Evolutionary conservation across 2,329 filamentous ascomycete genomes (phyloP).

Genomic region (Aspergillus fijiensis): DNA sequence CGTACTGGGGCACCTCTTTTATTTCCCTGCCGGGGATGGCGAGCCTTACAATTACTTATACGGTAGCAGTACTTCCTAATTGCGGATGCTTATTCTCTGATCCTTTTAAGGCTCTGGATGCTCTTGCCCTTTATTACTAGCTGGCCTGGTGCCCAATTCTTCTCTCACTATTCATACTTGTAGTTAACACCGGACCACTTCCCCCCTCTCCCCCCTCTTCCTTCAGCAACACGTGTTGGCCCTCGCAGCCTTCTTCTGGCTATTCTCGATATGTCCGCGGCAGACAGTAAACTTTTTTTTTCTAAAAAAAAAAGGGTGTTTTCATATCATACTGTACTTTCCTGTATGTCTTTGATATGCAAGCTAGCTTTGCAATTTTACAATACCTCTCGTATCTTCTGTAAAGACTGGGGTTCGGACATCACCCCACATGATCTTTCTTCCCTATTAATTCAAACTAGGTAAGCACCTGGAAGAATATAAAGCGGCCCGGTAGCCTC

Average conservation of each 20-base stretch:
- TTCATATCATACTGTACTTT: not conserved
- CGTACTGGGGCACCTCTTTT: not conserved
- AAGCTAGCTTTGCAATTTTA: not conserved
- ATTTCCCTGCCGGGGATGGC: not conserved
- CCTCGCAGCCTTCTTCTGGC: not conserved
- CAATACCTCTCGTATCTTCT: not conserved
- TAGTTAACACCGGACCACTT: not conserved
- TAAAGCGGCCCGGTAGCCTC: not conserved
- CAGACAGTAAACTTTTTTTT: not conserved
- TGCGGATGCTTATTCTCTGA: not conserved
- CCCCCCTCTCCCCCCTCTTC: not conserved
- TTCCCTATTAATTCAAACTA: not conserved
- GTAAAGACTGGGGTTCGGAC: not conserved
- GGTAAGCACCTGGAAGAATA: not conserved
- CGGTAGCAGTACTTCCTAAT: not conserved
- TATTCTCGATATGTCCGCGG: slow-evolving; percentile 16
- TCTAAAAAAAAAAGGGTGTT: not conserved
- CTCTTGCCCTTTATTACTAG: not conserved
- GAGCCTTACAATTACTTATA: not conserved
- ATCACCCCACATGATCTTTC: slow-evolving; percentile 6
- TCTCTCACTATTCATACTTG: not conserved
- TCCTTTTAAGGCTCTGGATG: not conserved
- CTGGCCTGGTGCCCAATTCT: not conserved
- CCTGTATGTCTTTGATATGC: not conserved
- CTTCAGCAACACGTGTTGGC: slow-evolving; percentile 18